A percentile compares a stretch with the other conserved stretches of the same genome.
These are phyloP conservation scores for Aspergillus candidus DNA, from an alignment of 2,329 filamentous ascomycete genomes.

Conservation along the genomic window DNA sequence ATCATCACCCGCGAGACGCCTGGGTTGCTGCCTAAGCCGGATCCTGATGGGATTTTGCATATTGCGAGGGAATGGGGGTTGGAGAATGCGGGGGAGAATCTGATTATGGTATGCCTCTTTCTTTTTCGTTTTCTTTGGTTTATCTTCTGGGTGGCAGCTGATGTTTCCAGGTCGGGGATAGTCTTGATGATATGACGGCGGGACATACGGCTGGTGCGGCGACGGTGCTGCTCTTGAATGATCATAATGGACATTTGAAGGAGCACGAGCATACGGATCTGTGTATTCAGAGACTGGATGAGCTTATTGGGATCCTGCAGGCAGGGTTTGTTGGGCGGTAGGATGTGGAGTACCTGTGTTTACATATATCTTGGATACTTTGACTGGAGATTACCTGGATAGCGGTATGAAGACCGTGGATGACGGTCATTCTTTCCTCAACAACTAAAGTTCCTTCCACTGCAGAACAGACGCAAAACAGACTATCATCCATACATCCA, in stretches of 20 bases:
- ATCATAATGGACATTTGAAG: constrained; percentile 66
- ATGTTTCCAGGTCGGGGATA: constrained; percentile 55
- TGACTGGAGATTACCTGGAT: too few species aligned
- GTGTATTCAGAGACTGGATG: constrained; percentile 65
- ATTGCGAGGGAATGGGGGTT: constrained; percentile 74
- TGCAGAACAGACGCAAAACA: too few species aligned
- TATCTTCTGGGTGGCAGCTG: neutral
- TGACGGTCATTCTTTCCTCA: too few species aligned
- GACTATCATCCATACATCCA: too few species aligned
- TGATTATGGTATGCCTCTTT: constrained; percentile 31
- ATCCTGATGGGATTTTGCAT: constrained; percentile 79
- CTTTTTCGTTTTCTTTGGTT: neutral
- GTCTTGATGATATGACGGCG: constrained; percentile 87
- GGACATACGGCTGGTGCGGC: constrained; percentile 77
- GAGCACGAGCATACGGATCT: constrained; percentile 72
- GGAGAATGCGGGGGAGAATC: constrained; percentile 37
- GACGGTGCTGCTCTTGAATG: constrained; percentile 81
- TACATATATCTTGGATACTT: too few species aligned
- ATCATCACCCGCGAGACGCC: constrained; percentile 78
- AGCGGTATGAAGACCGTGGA: too few species aligned
- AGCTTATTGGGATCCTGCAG: constrained; percentile 69
- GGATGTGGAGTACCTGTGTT: too few species aligned
- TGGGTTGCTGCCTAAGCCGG: constrained; percentile 64
- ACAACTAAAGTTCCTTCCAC: too few species aligned
- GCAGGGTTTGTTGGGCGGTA: constrained; percentile 58